A percentile compares a stretch with the other conserved stretches of the same genome.
Conservation (phyloP, 2,329 filamentous ascomycete species). For the Paraphoma chrysanthemicola region DNA sequence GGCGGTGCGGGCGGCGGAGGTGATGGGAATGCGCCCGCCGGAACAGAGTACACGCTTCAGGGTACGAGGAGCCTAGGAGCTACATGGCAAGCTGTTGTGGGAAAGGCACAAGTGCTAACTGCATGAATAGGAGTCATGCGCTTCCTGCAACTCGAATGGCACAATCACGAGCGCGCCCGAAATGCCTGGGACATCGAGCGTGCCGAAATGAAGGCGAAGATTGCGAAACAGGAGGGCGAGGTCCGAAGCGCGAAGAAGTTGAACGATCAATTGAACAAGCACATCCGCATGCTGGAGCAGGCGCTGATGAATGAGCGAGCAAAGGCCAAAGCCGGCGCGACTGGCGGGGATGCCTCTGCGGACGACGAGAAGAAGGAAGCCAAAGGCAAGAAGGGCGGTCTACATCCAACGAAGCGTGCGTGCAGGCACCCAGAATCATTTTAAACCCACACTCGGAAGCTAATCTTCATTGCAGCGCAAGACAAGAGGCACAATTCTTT, state of each 20-base stretch:
- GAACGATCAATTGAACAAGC: conserved; percentile 88
- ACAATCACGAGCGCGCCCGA: conserved; percentile 94
- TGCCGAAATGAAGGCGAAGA: conserved; percentile 98
- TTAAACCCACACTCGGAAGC: not conserved
- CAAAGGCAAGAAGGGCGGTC: conserved; percentile 42
- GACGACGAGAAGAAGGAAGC: conserved; percentile 49
- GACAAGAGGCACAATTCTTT: conserved; percentile 59
- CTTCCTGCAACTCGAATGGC: conserved; percentile 99
- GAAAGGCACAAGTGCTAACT: conserved; percentile 23
- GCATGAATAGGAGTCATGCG: conserved; percentile 84
- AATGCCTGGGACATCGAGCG: conserved; percentile 99
- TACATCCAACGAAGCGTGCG: conserved; percentile 37
- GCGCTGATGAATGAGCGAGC: conserved; percentile 84
- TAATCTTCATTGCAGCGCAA: conserved; percentile 48
- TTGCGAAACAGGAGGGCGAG: conserved; percentile 92
- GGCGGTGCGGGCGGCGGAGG: conserved; percentile 59
- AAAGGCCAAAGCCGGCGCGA: conserved; percentile 65
- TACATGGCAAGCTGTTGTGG: conserved; percentile 8
- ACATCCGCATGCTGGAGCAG: conserved; percentile 86
- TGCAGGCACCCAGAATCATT: not conserved
- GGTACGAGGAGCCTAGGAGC: conserved; percentile 53
- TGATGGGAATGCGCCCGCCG: conserved; percentile 60
- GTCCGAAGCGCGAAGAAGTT: conserved; percentile 84
- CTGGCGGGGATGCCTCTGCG: conserved; percentile 58
- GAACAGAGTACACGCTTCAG: conserved; percentile 76